Evolutionary conservation across 1,284 basidiomycete genomes (phyloP).

Genomic region (Omphalotus olearius): DNA sequence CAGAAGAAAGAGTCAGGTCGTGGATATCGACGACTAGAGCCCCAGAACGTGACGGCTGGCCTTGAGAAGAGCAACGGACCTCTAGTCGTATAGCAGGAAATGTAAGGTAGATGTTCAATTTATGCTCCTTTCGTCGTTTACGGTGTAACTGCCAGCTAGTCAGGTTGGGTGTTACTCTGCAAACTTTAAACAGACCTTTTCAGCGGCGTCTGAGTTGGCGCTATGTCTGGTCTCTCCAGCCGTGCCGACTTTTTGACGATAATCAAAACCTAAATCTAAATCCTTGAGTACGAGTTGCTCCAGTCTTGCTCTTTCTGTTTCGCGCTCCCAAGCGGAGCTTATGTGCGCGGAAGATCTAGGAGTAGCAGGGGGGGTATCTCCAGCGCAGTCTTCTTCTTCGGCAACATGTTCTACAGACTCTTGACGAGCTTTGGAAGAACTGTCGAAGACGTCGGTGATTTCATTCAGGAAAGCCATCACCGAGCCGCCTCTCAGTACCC

Average conservation of each 20-base stretch:
- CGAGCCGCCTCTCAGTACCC: constrained; percentile 34
- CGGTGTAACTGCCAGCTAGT: too few relatives aligned
- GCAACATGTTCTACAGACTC: constrained; percentile 19
- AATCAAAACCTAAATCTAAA: constrained; percentile 46
- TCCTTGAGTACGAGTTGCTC: constrained; percentile 53
- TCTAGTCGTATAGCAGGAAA: constrained; percentile 59
- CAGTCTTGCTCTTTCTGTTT: constrained; percentile 35
- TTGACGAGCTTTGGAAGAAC: constrained; percentile 7
- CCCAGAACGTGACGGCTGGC: constrained; percentile 51
- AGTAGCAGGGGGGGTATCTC: constrained; percentile 34
- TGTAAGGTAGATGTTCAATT: constrained; percentile 27
- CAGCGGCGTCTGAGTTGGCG: background rate
- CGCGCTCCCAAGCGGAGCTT: constrained; percentile 22
- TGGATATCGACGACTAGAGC: constrained; percentile 63
- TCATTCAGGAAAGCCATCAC: constrained; percentile 39
- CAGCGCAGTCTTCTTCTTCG: constrained; percentile 24
- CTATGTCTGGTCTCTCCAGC: background rate
- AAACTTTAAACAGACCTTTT: too few relatives aligned
- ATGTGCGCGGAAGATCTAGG: constrained; percentile 20
- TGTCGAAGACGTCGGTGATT: background rate
- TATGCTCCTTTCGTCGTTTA: too few relatives aligned
- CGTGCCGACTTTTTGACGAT: constrained; percentile 22
- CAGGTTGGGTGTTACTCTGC: too few relatives aligned
- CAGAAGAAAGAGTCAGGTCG: constrained; percentile 39
- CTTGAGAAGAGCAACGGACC: constrained; percentile 48